Percentiles rank a stretch among this genome's conserved stretches.
These are phyloP conservation scores for Corylus heterophylla DNA, from an alignment of 306 rosid genomes.

Conservation along the genomic window DNA sequence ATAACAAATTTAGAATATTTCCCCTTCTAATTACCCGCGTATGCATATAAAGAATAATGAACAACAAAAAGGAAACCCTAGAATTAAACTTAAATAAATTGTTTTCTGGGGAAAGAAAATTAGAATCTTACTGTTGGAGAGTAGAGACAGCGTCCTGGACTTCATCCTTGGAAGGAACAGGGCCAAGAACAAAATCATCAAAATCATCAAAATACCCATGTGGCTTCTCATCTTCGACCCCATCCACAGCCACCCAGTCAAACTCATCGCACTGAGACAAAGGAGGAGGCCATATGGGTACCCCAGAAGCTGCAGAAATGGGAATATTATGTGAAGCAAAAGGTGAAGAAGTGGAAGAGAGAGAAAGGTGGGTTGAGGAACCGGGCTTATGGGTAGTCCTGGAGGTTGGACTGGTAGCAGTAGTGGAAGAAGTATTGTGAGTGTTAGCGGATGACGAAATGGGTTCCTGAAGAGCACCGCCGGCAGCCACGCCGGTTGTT, in stretches of 20 bases:
- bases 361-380: conserved; percentile 21
- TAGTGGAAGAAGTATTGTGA: background rate
- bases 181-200: conserved; percentile 30
- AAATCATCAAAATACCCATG: conserved; percentile 26
- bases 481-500: conserved; percentile 30
- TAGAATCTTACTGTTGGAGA: conserved; percentile 41
- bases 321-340: conserved; percentile 25
- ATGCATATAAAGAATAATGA: background rate
- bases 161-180: conserved; percentile 54
- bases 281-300: conserved; percentile 20
- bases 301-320: conserved; percentile 18
- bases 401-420: conserved; percentile 19
- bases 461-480: conserved; percentile 34
- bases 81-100: background rate
- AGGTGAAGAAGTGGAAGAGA: conserved; percentile 36
- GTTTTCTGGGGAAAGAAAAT: background rate
- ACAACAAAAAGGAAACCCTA: background rate
- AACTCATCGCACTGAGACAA: conserved; percentile 36
- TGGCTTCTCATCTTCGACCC: conserved; percentile 18
- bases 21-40: background rate
- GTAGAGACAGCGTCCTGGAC: conserved; percentile 52
- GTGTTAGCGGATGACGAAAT: conserved; percentile 17
- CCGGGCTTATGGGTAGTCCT: conserved; percentile 29
- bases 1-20: background rate
- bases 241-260: conserved; percentile 48